A percentile compares a stretch with the other conserved stretches of the same genome.
These are phyloP conservation scores for Fraxinus cuspidata DNA, from an alignment of 257 asterid genomes.

Conservation along the genomic window DNA sequence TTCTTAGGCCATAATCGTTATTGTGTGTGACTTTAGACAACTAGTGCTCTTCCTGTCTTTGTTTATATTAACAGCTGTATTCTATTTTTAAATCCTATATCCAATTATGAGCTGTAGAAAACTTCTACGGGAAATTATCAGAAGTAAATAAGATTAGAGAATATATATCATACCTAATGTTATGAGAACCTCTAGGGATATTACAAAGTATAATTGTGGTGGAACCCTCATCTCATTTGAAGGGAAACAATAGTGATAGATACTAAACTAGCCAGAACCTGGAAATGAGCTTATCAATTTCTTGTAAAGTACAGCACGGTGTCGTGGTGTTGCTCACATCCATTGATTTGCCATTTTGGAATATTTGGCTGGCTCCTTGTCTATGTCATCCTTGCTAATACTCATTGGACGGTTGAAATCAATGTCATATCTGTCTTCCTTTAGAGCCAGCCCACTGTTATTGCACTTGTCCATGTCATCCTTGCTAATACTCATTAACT, in stretches of 20 bases:
- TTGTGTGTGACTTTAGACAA: not conserved
- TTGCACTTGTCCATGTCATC: not conserved
- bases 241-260: not conserved
- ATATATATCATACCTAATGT: conserved; percentile 10
- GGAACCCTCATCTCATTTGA: not conserved
- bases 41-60: not conserved
- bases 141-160: not conserved
- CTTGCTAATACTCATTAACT: conserved; percentile 11
- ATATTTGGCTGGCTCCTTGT: not conserved
- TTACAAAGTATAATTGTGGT: not conserved
- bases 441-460: not conserved
- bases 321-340: not conserved
- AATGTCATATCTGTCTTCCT: not conserved
- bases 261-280: no score
- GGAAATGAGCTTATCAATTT: no score
- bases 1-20: not conserved
- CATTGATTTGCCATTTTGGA: not conserved
- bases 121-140: not conserved
- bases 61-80: not conserved
- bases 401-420: conserved; percentile 8
- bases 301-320: not conserved
- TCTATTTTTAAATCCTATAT: not conserved
- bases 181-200: not conserved
- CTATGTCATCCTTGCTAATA: conserved; percentile 12
- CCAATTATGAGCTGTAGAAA: not conserved